Percentiles rank a stretch among this genome's conserved stretches.
phyloP scores from a whole-genome alignment of 1,284 basidiomycete species.

The Ustilago vetiveriae region DNA sequence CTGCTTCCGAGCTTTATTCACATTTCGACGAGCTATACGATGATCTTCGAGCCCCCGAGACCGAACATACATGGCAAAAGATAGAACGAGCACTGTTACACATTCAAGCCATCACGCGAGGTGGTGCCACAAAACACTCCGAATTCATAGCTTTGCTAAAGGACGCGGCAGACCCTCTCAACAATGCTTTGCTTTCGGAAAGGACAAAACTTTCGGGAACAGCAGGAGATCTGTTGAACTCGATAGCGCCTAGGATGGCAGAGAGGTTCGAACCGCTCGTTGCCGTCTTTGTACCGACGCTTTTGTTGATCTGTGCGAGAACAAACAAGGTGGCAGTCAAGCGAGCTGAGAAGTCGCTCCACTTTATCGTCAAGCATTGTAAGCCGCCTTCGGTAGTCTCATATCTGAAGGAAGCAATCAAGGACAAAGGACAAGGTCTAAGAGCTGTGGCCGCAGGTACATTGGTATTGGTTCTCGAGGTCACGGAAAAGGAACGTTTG shows the following conservation, averaged over 20 bases:
- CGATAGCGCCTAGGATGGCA: slow-evolving; percentile 69
- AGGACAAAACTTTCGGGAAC: slow-evolving; percentile 70
- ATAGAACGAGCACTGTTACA: slow-evolving; percentile 49
- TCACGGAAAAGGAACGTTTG: slow-evolving; percentile 61
- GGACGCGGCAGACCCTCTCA: slow-evolving; percentile 37
- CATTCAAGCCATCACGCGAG: slow-evolving; percentile 57
- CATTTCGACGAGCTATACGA: slow-evolving; percentile 27
- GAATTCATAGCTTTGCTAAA: slow-evolving; percentile 49
- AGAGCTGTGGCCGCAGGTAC: slow-evolving; percentile 38
- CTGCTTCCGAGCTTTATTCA: slow-evolving; percentile 5
- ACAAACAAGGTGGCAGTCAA: slow-evolving; percentile 71
- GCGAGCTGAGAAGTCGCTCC: slow-evolving; percentile 69
- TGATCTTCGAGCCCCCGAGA: slow-evolving; percentile 40
- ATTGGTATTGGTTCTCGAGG: slow-evolving; percentile 60
- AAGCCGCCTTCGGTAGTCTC: slow-evolving; percentile 65
- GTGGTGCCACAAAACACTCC: slow-evolving; percentile 52
- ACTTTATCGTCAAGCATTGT: slow-evolving; percentile 69
- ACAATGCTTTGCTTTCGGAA: slow-evolving; percentile 69
- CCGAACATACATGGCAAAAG: slow-evolving; percentile 62
- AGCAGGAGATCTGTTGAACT: slow-evolving; percentile 69
- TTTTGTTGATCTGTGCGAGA: slow-evolving; percentile 69
- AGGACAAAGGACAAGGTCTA: slow-evolving; percentile 66
- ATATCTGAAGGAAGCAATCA: slow-evolving; percentile 67
- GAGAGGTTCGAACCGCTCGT: slow-evolving; percentile 68
- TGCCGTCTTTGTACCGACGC: slow-evolving; percentile 68